Evolutionary conservation across 306 rosid species (phyloP).

Genomic region (Prosopis cineraria): DNA sequence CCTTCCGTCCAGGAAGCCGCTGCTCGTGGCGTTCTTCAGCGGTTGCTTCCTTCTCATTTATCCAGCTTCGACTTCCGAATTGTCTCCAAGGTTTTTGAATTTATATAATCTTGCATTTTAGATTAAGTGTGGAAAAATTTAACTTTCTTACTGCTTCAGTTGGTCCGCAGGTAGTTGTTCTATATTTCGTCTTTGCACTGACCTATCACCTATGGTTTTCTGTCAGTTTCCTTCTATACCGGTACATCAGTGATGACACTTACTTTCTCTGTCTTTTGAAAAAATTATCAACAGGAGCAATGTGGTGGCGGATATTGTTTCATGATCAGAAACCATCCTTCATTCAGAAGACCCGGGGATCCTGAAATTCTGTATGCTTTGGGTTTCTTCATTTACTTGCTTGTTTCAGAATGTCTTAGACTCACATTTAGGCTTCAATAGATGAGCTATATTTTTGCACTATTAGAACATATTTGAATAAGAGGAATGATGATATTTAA

Average conservation of each 20-base stretch:
- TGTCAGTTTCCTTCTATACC: neutral
- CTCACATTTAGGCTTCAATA: neutral
- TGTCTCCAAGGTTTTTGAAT: conserved; percentile 52
- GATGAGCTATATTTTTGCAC: neutral
- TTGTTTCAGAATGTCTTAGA: neutral
- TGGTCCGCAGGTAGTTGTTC: neutral
- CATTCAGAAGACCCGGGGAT: conserved; percentile 44
- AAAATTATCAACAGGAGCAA: conserved; percentile 47
- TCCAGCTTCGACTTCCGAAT: conserved; percentile 67
- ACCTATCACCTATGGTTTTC: neutral
- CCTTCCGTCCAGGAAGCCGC: conserved; percentile 70
- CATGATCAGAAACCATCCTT: conserved; percentile 62
- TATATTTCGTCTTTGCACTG: neutral
- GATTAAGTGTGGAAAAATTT: neutral
- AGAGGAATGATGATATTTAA: neutral
- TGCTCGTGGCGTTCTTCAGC: conserved; percentile 69
- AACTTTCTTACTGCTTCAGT: neutral
- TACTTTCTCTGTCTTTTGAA: neutral
- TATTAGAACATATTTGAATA: neutral
- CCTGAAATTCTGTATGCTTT: conserved; percentile 68
- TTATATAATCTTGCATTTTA: neutral
- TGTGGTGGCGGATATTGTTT: conserved; percentile 77
- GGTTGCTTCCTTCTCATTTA: conserved; percentile 69
- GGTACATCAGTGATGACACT: neutral
- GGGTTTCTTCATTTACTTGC: conserved; percentile 1